phyloP scores from a whole-genome alignment of 805 yeast species.

The Saturnispora serradocipensis region DNA sequence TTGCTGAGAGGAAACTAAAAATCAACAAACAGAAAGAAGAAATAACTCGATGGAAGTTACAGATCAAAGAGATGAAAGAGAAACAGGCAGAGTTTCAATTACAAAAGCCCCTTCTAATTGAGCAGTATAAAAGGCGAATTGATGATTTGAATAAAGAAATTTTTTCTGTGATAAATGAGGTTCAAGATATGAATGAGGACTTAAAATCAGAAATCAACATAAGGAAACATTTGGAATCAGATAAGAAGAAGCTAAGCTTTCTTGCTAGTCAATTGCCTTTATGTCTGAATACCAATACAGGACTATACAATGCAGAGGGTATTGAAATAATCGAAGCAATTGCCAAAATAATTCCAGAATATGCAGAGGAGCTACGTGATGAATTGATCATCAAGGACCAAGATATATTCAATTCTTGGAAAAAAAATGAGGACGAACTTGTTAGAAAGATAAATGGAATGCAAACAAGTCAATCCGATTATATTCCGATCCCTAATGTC shows the following conservation, averaged over 20 bases:
- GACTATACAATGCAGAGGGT: slow-evolving; percentile 24
- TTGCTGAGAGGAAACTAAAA: slow-evolving; percentile 22
- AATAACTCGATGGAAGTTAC: slow-evolving; percentile 27
- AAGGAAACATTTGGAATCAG: slow-evolving; percentile 21
- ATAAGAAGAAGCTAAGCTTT: slow-evolving; percentile 17
- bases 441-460: slow-evolving; percentile 11
- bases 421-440: slow-evolving; percentile 27
- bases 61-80: slow-evolving; percentile 20
- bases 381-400: slow-evolving; percentile 8
- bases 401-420: slow-evolving; percentile 11
- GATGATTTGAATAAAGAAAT: slow-evolving; percentile 23
- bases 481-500: neutral
- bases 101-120: slow-evolving; percentile 16
- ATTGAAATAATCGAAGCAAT: slow-evolving; percentile 17
- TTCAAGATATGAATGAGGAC: slow-evolving; percentile 27
- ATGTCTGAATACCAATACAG: slow-evolving; percentile 23
- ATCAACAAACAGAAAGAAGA: slow-evolving; percentile 29
- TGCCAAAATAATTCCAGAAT: slow-evolving; percentile 22
- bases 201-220: slow-evolving; percentile 21
- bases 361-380: slow-evolving; percentile 23
- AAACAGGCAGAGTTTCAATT: slow-evolving; percentile 2
- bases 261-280: slow-evolving; percentile 19
- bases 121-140: slow-evolving; percentile 16
- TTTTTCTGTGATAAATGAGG: slow-evolving; percentile 20
- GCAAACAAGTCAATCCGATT: neutral